A percentile compares a stretch with the other conserved stretches of the same genome.
Evolutionary conservation across 2,329 filamentous ascomycete species (phyloP).

Genomic region (Clarireedia homoeocarpa): DNA sequence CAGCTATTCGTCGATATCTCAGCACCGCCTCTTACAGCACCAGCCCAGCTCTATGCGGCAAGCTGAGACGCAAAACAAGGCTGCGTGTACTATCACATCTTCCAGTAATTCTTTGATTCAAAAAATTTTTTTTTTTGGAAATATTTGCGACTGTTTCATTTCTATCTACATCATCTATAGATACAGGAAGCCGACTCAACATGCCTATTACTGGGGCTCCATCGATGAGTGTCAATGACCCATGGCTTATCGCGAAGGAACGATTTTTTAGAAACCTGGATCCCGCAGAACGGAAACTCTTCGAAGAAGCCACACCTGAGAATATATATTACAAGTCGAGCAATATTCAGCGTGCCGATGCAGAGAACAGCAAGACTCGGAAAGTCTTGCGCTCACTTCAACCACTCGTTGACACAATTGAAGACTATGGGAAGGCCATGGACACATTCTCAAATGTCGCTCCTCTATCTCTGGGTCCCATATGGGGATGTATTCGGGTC

Average conservation of each 20-base stretch:
- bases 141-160: too few relatives aligned
- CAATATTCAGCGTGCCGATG: not conserved
- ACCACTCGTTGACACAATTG: not conserved
- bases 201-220: not conserved
- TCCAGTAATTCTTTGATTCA: too few relatives aligned
- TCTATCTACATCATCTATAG: not conserved
- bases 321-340: not conserved
- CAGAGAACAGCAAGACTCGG: not conserved
- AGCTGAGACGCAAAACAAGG: too few relatives aligned
- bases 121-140: too few relatives aligned
- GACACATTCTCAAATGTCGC: not conserved
- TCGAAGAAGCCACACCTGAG: not conserved
- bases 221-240: not conserved
- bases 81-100: too few relatives aligned
- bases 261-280: not conserved
- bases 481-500: not conserved
- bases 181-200: not conserved
- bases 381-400: not conserved
- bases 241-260: not conserved
- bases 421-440: not conserved
- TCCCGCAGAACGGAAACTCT: not conserved
- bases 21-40: too few relatives aligned
- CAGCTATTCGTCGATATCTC: too few relatives aligned
- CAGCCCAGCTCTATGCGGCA: too few relatives aligned
- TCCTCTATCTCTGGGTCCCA: not conserved